A percentile compares a stretch with the other conserved stretches of the same genome.
Evolutionary conservation across 768 basidiomycete genomes (phyloP).

Genomic region (Suillus spraguei): DNA sequence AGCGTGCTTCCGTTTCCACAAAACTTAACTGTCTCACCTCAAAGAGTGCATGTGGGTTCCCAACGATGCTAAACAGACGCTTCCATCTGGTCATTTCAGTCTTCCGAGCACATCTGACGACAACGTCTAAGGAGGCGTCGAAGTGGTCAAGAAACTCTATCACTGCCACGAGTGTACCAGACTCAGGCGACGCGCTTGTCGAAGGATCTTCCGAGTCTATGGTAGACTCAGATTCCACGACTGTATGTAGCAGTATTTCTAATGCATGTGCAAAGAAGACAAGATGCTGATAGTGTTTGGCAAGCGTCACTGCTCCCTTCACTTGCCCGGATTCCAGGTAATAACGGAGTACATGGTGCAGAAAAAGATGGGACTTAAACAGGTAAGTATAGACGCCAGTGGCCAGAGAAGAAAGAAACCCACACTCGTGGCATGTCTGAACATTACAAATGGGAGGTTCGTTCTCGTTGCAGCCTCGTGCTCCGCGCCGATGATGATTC

Average conservation of each 20-base stretch:
- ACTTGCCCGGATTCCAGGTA: constrained; percentile 68
- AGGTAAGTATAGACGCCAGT: constrained; percentile 1
- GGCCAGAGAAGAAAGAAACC: constrained; percentile 31
- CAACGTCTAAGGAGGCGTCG: constrained; percentile 86
- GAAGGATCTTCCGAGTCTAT: constrained; percentile 34
- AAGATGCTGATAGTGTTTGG: constrained; percentile 82
- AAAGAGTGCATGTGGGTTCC: constrained; percentile 87
- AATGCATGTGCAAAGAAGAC: constrained; percentile 94
- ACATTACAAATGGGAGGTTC: constrained; percentile 87
- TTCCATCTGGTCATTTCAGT: constrained; percentile 93
- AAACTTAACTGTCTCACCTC: constrained; percentile 58
- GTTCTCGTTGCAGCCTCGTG: constrained; percentile 77
- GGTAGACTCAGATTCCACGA: constrained; percentile 81
- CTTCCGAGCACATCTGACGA: constrained; percentile 95
- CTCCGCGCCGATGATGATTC: constrained; percentile 96
- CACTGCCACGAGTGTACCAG: constrained; percentile 56
- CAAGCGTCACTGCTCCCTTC: constrained; percentile 82
- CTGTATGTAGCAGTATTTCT: constrained; percentile 92
- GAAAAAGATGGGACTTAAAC: constrained; percentile 84
- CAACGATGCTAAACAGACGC: constrained; percentile 85
- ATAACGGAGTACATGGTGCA: constrained; percentile 87
- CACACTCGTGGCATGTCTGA: constrained; percentile 89
- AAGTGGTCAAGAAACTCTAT: constrained; percentile 96
- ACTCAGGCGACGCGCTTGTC: constrained; percentile 5
- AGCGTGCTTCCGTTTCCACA: neutral